These are phyloP conservation scores for Chrysosporium queenslandicum DNA, from an alignment of 2,329 filamentous ascomycete species.

Conservation along the genomic window DNA sequence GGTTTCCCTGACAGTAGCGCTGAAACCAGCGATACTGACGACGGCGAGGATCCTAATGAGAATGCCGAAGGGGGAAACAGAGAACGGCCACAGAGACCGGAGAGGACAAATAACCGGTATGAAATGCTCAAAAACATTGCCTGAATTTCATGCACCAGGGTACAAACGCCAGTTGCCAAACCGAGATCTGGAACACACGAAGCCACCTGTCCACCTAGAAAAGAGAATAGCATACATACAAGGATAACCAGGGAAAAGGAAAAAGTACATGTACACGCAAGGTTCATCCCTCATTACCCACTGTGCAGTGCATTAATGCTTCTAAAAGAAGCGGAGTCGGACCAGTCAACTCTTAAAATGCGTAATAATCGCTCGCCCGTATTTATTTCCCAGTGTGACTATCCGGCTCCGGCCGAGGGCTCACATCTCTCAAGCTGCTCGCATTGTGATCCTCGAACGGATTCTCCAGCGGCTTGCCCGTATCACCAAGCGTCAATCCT, in stretches of 20 bases:
- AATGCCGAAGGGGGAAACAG: not conserved
- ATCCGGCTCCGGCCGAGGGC: constrained; percentile 54
- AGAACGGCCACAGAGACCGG: not conserved
- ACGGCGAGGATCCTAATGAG: not conserved
- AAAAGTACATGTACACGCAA: not conserved
- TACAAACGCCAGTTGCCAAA: not conserved
- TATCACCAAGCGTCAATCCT: constrained; percentile 36
- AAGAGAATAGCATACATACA: constrained; percentile 3
- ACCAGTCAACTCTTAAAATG: not conserved
- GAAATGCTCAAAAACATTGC: constrained; percentile 3
- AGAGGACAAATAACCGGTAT: constrained; percentile 9
- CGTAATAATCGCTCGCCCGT: not conserved
- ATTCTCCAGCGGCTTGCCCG: constrained; percentile 45
- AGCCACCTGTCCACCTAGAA: not conserved
- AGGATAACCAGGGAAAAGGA: not conserved
- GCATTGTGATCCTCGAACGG: constrained; percentile 63
- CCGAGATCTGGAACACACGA: not conserved
- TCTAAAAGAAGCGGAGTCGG: not conserved
- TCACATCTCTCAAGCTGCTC: constrained; percentile 59
- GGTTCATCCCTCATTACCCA: constrained; percentile 6
- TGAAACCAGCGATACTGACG: not conserved
- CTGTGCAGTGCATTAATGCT: not conserved
- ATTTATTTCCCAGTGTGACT: constrained; percentile 18
- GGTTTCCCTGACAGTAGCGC: not conserved
- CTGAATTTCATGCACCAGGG: not conserved